These are phyloP conservation scores for Trifolium subterraneum DNA, from an alignment of 306 rosid species.

Conservation along the genomic window DNA sequence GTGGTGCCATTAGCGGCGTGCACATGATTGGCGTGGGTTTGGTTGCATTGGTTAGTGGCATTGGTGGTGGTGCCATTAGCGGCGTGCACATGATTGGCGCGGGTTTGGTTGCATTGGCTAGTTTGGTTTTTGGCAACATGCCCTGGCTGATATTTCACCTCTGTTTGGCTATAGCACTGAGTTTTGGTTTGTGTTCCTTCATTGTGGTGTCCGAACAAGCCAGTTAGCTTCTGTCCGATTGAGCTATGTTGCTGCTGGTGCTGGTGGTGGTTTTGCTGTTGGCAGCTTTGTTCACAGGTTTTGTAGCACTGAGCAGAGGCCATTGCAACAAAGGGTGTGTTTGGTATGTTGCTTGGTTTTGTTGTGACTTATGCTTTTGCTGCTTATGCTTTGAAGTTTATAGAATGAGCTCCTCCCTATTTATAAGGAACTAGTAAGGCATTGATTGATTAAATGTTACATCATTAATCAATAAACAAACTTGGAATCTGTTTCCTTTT, in stretches of 20 bases:
- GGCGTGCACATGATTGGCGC: background rate
- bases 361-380: background rate
- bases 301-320: constrained; percentile 45
- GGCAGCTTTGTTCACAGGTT: constrained; percentile 35
- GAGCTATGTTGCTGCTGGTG: constrained; percentile 7
- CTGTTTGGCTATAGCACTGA: constrained; percentile 14
- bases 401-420: background rate
- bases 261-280: background rate
- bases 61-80: background rate
- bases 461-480: background rate
- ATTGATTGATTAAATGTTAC: constrained; percentile 8
- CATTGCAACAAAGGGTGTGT: background rate
- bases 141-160: background rate
- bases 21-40: no score
- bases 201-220: constrained; percentile 31
- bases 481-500: constrained; percentile 37
- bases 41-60: no score
- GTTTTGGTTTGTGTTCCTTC: constrained; percentile 34
- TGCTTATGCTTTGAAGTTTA: background rate
- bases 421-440: background rate
- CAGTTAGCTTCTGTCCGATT: constrained; percentile 39
- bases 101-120: constrained; percentile 11
- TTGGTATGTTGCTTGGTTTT: background rate
- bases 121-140: constrained; percentile 23
- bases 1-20: background rate